Percentiles rank a stretch among this genome's conserved stretches.
phyloP scores from a whole-genome alignment of 306 rosid genomes.

The Betula pendula region DNA sequence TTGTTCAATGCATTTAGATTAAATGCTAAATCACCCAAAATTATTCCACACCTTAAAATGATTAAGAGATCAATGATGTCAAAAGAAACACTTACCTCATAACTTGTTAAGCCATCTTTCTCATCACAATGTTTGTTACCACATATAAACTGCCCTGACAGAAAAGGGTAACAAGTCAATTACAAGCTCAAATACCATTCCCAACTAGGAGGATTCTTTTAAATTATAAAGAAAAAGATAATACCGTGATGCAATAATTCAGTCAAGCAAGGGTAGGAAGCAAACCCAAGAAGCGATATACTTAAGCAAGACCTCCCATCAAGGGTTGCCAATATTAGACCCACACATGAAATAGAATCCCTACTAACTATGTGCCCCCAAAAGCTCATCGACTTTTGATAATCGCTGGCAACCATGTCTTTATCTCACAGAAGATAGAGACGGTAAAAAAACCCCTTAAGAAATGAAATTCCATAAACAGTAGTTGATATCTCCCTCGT shows the following conservation, averaged over 20 bases:
- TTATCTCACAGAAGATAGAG: too few relatives aligned
- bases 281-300: too few relatives aligned
- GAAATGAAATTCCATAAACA: too few relatives aligned
- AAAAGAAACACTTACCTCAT: constrained; percentile 55
- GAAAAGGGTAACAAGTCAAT: constrained; percentile 30
- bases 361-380: too few relatives aligned
- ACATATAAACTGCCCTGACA: constrained; percentile 86
- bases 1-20: neutral
- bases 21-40: neutral
- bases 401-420: too few relatives aligned
- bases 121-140: constrained; percentile 83
- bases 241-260: constrained; percentile 11
- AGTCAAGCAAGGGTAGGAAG: constrained; percentile 8
- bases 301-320: too few relatives aligned
- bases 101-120: constrained; percentile 78
- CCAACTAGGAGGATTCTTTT: neutral
- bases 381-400: too few relatives aligned
- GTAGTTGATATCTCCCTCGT: too few relatives aligned
- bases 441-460: too few relatives aligned
- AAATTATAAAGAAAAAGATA: neutral
- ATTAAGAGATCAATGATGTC: neutral
- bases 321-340: too few relatives aligned
- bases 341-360: too few relatives aligned
- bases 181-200: constrained; percentile 25
- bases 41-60: neutral